These are phyloP conservation scores for Zangia roseola DNA, from an alignment of 768 basidiomycete genomes.

Conservation along the genomic window DNA sequence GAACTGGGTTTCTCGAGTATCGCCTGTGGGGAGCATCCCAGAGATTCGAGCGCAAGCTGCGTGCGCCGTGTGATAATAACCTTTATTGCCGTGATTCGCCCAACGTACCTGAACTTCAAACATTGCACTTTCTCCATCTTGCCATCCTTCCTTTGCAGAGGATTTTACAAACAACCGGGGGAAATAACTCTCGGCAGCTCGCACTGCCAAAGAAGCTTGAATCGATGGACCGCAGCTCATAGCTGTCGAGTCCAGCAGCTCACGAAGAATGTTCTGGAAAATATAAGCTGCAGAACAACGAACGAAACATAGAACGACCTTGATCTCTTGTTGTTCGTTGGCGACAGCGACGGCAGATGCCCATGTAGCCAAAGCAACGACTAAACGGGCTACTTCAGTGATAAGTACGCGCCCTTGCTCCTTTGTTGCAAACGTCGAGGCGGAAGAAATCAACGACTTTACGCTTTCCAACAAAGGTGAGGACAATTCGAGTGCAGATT, in stretches of 20 bases:
- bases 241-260: slow-evolving; percentile 38
- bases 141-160: slow-evolving; percentile 33
- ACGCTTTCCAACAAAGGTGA: slow-evolving; percentile 19
- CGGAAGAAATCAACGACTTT: slow-evolving; percentile 11
- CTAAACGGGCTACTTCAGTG: slow-evolving; percentile 15
- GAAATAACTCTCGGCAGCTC: slow-evolving; percentile 44
- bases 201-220: slow-evolving; percentile 44
- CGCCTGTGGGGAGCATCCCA: slow-evolving; percentile 25
- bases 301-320: slow-evolving; percentile 8
- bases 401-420: slow-evolving; percentile 22
- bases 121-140: slow-evolving; percentile 41
- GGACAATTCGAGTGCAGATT: slow-evolving; percentile 19
- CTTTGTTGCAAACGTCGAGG: slow-evolving; percentile 11
- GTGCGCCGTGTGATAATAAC: slow-evolving; percentile 2
- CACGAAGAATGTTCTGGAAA: slow-evolving; percentile 27
- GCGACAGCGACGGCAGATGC: not conserved
- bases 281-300: not conserved
- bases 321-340: slow-evolving; percentile 12
- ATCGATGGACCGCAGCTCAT: slow-evolving; percentile 38
- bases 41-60: slow-evolving; percentile 32
- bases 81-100: not conserved
- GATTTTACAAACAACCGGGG: slow-evolving; percentile 44
- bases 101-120: slow-evolving; percentile 40
- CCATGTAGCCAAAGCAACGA: slow-evolving; percentile 18
- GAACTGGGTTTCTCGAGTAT: slow-evolving; percentile 25